phyloP scores from a whole-genome alignment of 108 stramenopile genomes.

The Cyclostephanos invisitatus region DNA sequence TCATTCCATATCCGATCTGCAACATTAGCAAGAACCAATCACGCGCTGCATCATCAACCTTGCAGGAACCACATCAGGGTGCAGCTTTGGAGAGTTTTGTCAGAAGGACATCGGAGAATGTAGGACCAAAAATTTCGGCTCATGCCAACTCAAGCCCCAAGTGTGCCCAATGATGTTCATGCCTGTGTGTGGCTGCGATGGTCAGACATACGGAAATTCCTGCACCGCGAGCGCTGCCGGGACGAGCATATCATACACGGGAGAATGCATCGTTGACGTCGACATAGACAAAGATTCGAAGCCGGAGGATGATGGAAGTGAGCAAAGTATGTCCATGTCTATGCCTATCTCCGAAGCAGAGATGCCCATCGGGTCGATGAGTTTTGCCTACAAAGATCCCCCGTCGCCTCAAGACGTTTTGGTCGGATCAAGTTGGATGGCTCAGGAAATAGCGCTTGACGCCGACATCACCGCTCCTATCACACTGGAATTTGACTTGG shows the following conservation, averaged over 20 bases:
- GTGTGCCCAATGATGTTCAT: neutral
- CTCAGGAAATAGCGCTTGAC: neutral
- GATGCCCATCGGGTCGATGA: slow-evolving; percentile 1
- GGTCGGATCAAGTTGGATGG: slow-evolving; percentile 11
- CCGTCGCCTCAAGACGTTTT: neutral
- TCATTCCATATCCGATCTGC: neutral
- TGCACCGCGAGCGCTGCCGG: neutral
- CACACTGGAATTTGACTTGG: slow-evolving; percentile 1
- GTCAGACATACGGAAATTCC: neutral
- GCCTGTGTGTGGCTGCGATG: slow-evolving; percentile 17
- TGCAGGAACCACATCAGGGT: neutral
- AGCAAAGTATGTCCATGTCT: neutral
- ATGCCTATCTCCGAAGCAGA: neutral
- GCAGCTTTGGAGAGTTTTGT: neutral
- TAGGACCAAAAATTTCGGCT: neutral
- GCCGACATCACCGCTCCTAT: neutral
- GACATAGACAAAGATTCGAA: too few relatives aligned
- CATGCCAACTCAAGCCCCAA: neutral
- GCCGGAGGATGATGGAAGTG: neutral
- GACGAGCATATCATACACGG: neutral
- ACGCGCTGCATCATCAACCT: neutral
- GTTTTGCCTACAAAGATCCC: neutral
- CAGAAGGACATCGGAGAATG: slow-evolving; percentile 10
- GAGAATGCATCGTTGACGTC: neutral
- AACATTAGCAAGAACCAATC: neutral